These are phyloP conservation scores for Globisporangium paroecandrum DNA, from an alignment of 352 stramenopile genomes.

Conservation along the genomic window DNA sequence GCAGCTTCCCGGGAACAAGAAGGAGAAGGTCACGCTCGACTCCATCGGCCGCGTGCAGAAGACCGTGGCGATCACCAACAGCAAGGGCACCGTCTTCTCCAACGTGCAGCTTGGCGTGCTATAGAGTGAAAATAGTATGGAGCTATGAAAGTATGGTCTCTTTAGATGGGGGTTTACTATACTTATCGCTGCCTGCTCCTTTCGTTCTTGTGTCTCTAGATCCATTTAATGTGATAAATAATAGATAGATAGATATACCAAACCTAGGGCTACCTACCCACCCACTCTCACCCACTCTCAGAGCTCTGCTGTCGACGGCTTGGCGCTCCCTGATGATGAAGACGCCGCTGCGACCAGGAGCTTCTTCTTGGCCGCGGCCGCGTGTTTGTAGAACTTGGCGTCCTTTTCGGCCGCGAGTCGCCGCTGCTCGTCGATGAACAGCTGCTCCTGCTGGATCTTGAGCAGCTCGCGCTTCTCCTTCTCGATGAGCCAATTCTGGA, in stretches of 20 bases:
- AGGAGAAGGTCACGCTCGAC: constrained; percentile 40
- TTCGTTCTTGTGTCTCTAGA: not conserved
- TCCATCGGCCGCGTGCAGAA: constrained; percentile 71
- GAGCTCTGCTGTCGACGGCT: constrained; percentile 29
- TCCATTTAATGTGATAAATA: constrained; percentile 18
- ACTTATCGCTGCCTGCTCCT: not conserved
- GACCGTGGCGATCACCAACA: constrained; percentile 54
- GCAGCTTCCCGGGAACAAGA: constrained; percentile 28
- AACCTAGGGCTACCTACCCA: not conserved
- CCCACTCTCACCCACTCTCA: constrained; percentile 11
- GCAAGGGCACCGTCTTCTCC: constrained; percentile 65
- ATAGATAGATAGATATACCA: constrained; percentile 18
- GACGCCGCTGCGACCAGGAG: constrained; percentile 21
- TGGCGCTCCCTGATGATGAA: constrained; percentile 12
- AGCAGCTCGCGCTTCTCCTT: constrained; percentile 85
- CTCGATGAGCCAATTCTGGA: constrained; percentile 87
- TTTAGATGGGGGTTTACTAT: not conserved
- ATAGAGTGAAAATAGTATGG: constrained; percentile 10
- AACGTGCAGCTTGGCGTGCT: constrained; percentile 52
- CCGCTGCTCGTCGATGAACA: constrained; percentile 74
- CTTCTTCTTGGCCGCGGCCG: constrained; percentile 71
- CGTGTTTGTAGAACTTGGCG: constrained; percentile 76
- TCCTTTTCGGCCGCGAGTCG: constrained; percentile 58
- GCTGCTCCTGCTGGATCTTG: constrained; percentile 75
- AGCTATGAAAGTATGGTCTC: not conserved